A percentile compares a stretch with the other conserved stretches of the same genome.
phyloP scores from a whole-genome alignment of 75 land plant species.

The Chamaecyparis obtusa region DNA sequence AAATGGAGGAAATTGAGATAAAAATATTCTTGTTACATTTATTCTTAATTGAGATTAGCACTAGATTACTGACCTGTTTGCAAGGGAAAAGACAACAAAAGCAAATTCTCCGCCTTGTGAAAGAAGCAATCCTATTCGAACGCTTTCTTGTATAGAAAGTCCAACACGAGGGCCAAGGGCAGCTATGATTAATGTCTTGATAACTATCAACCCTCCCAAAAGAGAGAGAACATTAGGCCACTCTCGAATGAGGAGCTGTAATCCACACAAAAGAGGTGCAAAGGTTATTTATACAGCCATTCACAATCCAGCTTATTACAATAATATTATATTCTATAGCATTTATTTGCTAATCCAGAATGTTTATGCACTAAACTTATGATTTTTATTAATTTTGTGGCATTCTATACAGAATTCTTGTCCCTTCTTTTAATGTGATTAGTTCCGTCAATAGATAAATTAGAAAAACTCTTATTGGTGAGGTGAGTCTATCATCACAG shows the following conservation, averaged over 20 bases:
- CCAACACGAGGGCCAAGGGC: slow-evolving; percentile 96
- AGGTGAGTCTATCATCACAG: background rate
- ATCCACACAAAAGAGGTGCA: background rate
- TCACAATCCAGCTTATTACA: background rate
- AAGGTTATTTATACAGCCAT: background rate
- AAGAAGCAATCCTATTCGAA: slow-evolving; percentile 90
- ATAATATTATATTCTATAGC: background rate
- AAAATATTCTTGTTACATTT: background rate
- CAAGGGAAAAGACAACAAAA: slow-evolving; percentile 95
- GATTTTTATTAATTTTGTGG: background rate
- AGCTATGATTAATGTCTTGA: slow-evolving; percentile 92
- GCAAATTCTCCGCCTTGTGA: slow-evolving; percentile 99
- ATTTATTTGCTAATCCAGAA: background rate
- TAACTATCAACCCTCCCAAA: slow-evolving; percentile 78
- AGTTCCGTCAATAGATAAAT: background rate
- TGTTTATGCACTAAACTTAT: background rate
- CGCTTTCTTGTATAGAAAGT: slow-evolving; percentile 78
- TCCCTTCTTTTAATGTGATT: background rate
- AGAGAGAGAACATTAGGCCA: slow-evolving; percentile 99
- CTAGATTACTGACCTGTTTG: slow-evolving; percentile 70
- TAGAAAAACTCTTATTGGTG: background rate
- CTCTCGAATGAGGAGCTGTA: slow-evolving; percentile 90
- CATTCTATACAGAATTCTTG: background rate
- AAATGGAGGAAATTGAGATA: background rate
- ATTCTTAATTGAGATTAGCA: background rate